A percentile compares a stretch with the other conserved stretches of the same genome.
These are phyloP conservation scores for Aspergillus awamori DNA, from an alignment of 2,329 filamentous ascomycete genomes.

Conservation along the genomic window DNA sequence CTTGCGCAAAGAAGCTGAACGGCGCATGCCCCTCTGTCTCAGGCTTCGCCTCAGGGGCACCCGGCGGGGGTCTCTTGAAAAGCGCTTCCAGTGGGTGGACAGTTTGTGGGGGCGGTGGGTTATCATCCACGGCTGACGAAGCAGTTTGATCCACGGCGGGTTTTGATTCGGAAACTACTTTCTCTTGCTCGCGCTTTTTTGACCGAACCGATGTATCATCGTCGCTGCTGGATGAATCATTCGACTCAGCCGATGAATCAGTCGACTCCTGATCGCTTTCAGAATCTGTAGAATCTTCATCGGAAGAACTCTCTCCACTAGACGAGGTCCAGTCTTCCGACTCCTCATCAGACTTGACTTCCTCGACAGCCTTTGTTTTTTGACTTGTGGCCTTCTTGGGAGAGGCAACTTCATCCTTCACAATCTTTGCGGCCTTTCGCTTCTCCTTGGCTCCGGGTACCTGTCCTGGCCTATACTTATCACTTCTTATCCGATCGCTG, in stretches of 20 bases:
- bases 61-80: conserved; percentile 72
- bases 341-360: conserved; percentile 23
- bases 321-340: conserved; percentile 42
- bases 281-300: conserved; percentile 29
- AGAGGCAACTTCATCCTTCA: conserved; percentile 12
- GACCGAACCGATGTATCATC: conserved; percentile 14
- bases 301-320: conserved; percentile 36
- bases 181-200: conserved; percentile 3
- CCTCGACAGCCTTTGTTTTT: conserved; percentile 16
- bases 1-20: conserved; percentile 80
- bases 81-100: conserved; percentile 89
- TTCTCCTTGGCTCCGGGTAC: conserved; percentile 37
- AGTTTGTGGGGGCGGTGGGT: conserved; percentile 31
- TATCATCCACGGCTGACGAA: conserved; percentile 12
- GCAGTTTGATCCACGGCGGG: conserved; percentile 19
- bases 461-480: conserved; percentile 35
- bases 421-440: conserved; percentile 20
- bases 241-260: conserved; percentile 30
- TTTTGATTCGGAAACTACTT: conserved; percentile 12
- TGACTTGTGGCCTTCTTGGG: conserved; percentile 19
- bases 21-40: conserved; percentile 53
- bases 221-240: conserved; percentile 31
- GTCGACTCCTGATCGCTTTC: conserved; percentile 32
- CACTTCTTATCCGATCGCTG: conserved; percentile 34
- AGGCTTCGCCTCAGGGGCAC: conserved; percentile 38